Evolutionary conservation across 2,329 filamentous ascomycete genomes (phyloP).

Genomic region (Cryphonectria japonica): DNA sequence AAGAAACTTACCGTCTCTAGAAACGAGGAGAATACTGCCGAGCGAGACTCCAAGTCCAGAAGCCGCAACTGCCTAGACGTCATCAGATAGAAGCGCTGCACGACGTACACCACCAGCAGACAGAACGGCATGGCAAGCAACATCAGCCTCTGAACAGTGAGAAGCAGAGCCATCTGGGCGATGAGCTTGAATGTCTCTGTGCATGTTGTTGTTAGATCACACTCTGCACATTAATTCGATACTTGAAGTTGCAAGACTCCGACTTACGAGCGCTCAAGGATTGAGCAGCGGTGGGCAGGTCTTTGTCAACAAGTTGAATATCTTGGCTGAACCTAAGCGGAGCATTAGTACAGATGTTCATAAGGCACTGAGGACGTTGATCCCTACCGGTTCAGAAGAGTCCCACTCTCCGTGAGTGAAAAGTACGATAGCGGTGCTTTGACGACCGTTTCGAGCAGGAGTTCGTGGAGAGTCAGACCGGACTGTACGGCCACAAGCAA

Average conservation of each 20-base stretch:
- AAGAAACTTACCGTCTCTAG: slow-evolving; percentile 42
- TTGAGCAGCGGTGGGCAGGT: slow-evolving; percentile 43
- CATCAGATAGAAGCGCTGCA: slow-evolving; percentile 56
- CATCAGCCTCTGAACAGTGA: slow-evolving; percentile 50
- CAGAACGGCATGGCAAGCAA: slow-evolving; percentile 51
- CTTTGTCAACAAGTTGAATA: slow-evolving; percentile 48
- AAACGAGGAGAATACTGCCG: slow-evolving; percentile 48
- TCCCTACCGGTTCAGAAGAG: slow-evolving; percentile 43
- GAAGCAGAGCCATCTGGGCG: slow-evolving; percentile 47
- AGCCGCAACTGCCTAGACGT: slow-evolving; percentile 61
- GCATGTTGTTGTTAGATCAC: slow-evolving; percentile 18
- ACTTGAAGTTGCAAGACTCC: slow-evolving; percentile 18
- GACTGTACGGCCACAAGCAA: slow-evolving; percentile 44
- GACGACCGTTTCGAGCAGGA: slow-evolving; percentile 38
- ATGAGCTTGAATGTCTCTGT: slow-evolving; percentile 44
- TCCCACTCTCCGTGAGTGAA: slow-evolving; percentile 44
- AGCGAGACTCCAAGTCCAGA: slow-evolving; percentile 58
- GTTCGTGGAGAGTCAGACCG: slow-evolving; percentile 39
- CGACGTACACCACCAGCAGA: slow-evolving; percentile 44
- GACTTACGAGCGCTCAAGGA: slow-evolving; percentile 42
- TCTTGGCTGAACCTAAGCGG: slow-evolving; percentile 47
- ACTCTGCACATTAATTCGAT: background rate
- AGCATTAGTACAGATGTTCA: slow-evolving; percentile 14
- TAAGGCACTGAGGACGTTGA: slow-evolving; percentile 30
- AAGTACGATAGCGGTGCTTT: slow-evolving; percentile 48